Percentiles rank a stretch among this genome's conserved stretches.
Evolutionary conservation across 2,329 filamentous ascomycete species (phyloP).

Genomic region (Chrysoporthe austroafricana): DNA sequence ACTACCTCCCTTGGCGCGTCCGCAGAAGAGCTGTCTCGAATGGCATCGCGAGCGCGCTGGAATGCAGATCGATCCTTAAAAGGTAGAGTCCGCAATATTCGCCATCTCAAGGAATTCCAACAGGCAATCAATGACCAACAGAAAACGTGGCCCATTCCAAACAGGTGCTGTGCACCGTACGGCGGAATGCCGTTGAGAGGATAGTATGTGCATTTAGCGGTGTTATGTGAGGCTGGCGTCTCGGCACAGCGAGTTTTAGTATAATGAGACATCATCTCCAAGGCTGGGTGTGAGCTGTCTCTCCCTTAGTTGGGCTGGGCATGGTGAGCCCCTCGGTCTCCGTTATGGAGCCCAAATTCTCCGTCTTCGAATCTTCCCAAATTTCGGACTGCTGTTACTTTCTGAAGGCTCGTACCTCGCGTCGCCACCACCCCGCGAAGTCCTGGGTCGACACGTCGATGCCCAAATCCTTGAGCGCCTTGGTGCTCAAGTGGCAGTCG

Average conservation of each 20-base stretch:
- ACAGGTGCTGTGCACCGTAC: background rate
- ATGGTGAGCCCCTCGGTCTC: background rate
- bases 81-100: constrained; percentile 18
- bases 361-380: constrained; percentile 4
- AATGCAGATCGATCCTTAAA: constrained; percentile 17
- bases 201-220: background rate
- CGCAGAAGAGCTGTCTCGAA: constrained; percentile 11
- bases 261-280: constrained; percentile 4
- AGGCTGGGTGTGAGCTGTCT: background rate
- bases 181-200: background rate
- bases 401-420: constrained; percentile 63
- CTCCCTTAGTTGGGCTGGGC: constrained; percentile 7
- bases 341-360: background rate
- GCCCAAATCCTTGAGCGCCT: constrained; percentile 70
- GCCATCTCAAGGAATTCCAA: constrained; percentile 10
- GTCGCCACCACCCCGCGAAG: constrained; percentile 81
- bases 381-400: constrained; percentile 43
- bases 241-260: constrained; percentile 7
- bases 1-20: constrained; percentile 20
- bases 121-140: background rate
- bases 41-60: constrained; percentile 23
- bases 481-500: constrained; percentile 85
- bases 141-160: constrained; percentile 1
- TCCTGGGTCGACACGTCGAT: constrained; percentile 76
- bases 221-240: constrained; percentile 4